These are phyloP conservation scores for Hyphopichia wangnamkhiaoensis DNA, from an alignment of 1,139 yeast species.

Conservation along the genomic window DNA sequence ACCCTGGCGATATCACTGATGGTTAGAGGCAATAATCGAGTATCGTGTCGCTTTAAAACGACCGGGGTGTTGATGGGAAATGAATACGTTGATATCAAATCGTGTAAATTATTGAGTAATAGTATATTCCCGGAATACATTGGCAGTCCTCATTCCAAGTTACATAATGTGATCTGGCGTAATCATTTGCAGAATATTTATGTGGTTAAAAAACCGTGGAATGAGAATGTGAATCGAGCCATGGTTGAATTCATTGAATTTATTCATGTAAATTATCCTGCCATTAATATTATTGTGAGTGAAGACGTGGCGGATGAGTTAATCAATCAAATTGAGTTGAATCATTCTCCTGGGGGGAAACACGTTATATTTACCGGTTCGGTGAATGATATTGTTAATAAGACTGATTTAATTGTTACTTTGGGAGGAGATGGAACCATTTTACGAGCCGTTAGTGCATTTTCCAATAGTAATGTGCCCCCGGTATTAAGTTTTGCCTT, in stretches of 20 bases:
- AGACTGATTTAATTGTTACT: conserved; percentile 75
- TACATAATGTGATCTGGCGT: conserved; percentile 49
- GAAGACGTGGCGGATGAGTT: conserved; percentile 77
- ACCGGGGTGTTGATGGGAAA: conserved; percentile 3
- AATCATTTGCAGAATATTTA: conserved; percentile 66
- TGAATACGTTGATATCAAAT: conserved; percentile 8
- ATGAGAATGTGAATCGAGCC: conserved; percentile 63
- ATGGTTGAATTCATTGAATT: conserved; percentile 62
- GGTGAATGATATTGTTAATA: conserved; percentile 52
- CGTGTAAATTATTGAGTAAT: conserved; percentile 14
- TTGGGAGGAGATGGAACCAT: conserved; percentile 97
- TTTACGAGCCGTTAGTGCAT: conserved; percentile 65
- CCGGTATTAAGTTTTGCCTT: conserved; percentile 87
- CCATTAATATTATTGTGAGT: conserved; percentile 74
- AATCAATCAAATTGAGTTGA: conserved; percentile 31
- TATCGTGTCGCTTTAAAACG: too few relatives aligned
- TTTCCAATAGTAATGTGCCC: conserved; percentile 72
- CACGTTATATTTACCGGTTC: conserved; percentile 53
- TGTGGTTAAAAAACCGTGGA: conserved; percentile 85
- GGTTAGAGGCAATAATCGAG: too few relatives aligned
- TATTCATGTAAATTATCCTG: conserved; percentile 60
- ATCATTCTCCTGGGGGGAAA: neutral
- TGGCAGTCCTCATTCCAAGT: conserved; percentile 46
- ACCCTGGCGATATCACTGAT: too few relatives aligned
- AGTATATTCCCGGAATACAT: conserved; percentile 40